These are phyloP conservation scores for Stephanocyclus meneghinianus DNA, from an alignment of 352 stramenopile genomes.

Conservation along the genomic window DNA sequence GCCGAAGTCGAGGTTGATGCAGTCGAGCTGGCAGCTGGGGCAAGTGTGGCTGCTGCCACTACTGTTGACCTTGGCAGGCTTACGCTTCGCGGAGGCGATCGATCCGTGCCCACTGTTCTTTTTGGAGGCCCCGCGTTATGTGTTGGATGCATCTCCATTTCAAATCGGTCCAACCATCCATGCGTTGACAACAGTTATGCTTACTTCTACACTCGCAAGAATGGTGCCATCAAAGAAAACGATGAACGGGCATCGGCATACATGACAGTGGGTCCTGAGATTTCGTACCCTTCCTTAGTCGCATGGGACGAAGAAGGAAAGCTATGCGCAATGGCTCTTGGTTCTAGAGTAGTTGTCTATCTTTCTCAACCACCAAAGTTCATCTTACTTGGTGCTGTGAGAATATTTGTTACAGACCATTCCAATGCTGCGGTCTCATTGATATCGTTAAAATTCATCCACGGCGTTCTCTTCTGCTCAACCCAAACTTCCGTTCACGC, in stretches of 20 bases:
- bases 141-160: slow-evolving; percentile 47
- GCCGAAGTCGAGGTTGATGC: slow-evolving; percentile 53
- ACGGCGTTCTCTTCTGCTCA: slow-evolving; percentile 73
- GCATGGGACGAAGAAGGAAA: slow-evolving; percentile 75
- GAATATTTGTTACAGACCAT: slow-evolving; percentile 26
- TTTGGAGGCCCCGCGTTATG: slow-evolving; percentile 80
- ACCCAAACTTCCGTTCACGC: slow-evolving; percentile 65
- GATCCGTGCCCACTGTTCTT: slow-evolving; percentile 56
- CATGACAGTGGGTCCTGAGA: slow-evolving; percentile 60
- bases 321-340: slow-evolving; percentile 69
- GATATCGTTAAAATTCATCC: slow-evolving; percentile 74
- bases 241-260: slow-evolving; percentile 58
- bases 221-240: slow-evolving; percentile 39
- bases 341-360: slow-evolving; percentile 71
- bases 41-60: slow-evolving; percentile 53
- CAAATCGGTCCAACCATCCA: slow-evolving; percentile 15
- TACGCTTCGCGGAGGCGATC: slow-evolving; percentile 62
- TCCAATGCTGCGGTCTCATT: slow-evolving; percentile 38
- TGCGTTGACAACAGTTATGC: slow-evolving; percentile 46
- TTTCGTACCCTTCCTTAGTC: slow-evolving; percentile 76
- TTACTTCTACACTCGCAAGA: slow-evolving; percentile 71
- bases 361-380: slow-evolving; percentile 65
- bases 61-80: slow-evolving; percentile 64
- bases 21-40: slow-evolving; percentile 49
- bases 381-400: slow-evolving; percentile 61